Conservation (phyloP, 1,284 basidiomycete genomes). For the Ganoderma lingzhi region DNA sequence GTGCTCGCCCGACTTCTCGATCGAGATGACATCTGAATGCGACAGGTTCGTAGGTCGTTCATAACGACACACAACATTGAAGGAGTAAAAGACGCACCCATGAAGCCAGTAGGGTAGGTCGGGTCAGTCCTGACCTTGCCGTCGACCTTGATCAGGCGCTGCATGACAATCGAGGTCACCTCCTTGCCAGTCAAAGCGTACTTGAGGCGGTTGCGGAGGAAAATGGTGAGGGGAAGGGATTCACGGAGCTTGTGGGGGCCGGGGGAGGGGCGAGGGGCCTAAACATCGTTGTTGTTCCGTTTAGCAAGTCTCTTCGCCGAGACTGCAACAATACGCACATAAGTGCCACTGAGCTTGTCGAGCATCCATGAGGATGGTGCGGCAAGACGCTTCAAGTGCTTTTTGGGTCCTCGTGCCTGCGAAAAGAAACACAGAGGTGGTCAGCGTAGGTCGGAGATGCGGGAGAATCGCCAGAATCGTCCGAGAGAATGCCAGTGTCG, state of each 20-base stretch:
- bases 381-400: conserved; percentile 98
- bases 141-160: conserved; percentile 99
- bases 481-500: conserved; percentile 21
- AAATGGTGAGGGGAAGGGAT: conserved; percentile 93
- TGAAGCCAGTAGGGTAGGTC: conserved; percentile 97
- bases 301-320: conserved; percentile 13
- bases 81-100: conserved; percentile 65
- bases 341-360: conserved; percentile 98
- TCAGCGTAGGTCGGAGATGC: conserved; percentile 32
- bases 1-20: conserved; percentile 99
- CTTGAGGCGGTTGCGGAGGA: conserved; percentile 99
- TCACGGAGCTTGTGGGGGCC: conserved; percentile 99
- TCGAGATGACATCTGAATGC: conserved; percentile 89
- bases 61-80: neutral
- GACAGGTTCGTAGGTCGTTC: neutral
- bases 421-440: conserved; percentile 14
- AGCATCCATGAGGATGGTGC: conserved; percentile 99
- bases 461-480: conserved; percentile 28
- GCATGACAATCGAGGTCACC: conserved; percentile 94
- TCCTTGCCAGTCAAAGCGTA: conserved; percentile 98
- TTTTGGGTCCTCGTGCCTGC: conserved; percentile 98
- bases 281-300: conserved; percentile 15
- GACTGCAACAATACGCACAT: conserved; percentile 65
- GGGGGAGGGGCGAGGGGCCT: conserved; percentile 96
- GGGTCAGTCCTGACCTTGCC: conserved; percentile 98